Conservation (phyloP, 495 filamentous ascomycete species). For the Pyrenopolyporus hunteri region DNA sequence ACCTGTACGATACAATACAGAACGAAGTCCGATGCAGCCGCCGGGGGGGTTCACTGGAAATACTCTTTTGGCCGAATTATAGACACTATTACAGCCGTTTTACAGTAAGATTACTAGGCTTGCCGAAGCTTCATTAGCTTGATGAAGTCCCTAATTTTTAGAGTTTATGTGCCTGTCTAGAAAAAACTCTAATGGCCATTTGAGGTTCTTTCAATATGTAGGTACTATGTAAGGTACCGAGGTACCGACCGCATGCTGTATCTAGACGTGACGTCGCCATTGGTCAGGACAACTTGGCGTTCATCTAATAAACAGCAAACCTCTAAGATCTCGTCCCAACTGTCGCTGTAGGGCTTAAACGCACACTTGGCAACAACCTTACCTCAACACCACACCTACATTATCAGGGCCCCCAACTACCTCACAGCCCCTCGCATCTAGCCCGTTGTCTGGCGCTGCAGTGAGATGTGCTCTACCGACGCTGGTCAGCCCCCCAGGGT, state of each 20-base stretch:
- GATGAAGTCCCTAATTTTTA: neutral
- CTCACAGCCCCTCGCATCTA: neutral
- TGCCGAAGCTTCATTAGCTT: neutral
- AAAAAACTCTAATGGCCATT: neutral
- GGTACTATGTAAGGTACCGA: too few relatives aligned
- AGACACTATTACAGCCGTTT: neutral
- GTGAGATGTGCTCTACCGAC: neutral
- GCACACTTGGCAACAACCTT: slow-evolving; percentile 16
- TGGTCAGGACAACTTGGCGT: too few relatives aligned
- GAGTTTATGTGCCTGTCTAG: neutral
- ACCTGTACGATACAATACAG: neutral
- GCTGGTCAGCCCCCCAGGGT: neutral
- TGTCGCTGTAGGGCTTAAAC: slow-evolving; percentile 4
- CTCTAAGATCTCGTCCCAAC: slow-evolving; percentile 3
- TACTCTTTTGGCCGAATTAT: slow-evolving; percentile 5
- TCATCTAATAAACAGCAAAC: slow-evolving; percentile 8
- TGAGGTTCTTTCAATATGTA: neutral
- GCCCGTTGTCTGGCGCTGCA: too few relatives aligned
- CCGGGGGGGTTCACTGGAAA: too few relatives aligned
- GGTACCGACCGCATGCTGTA: too few relatives aligned
- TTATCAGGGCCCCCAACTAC: neutral
- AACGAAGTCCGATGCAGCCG: too few relatives aligned
- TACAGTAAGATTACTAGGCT: slow-evolving; percentile 37
- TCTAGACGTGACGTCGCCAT: too few relatives aligned
- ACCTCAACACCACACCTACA: slow-evolving; percentile 11